phyloP scores from a whole-genome alignment of 768 basidiomycete genomes.

The Fibroporia radiculosa region DNA sequence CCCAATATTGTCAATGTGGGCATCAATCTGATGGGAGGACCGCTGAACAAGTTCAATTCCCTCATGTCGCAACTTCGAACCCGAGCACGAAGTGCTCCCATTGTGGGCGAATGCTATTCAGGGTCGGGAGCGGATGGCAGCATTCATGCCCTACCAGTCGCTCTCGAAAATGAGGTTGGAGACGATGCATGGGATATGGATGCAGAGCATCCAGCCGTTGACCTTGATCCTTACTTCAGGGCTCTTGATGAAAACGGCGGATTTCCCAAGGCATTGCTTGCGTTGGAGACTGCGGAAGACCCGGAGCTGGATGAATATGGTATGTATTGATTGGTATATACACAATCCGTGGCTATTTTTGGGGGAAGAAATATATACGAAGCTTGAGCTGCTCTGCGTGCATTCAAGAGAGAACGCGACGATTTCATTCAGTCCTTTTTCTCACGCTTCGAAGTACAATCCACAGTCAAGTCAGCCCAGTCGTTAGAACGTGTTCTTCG shows the following conservation, averaged over 20 bases:
- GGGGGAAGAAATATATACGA: neutral
- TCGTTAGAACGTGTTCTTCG: no score
- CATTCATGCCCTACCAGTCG: neutral
- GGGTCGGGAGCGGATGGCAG: neutral
- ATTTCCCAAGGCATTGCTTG: neutral
- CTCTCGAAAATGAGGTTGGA: neutral
- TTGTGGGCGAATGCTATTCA: slow-evolving; percentile 1
- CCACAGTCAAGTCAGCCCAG: no score
- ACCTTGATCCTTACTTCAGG: neutral
- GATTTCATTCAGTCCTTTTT: slow-evolving; percentile 5
- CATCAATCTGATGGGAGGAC: slow-evolving; percentile 13
- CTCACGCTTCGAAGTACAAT: no score
- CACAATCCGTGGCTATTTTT: neutral
- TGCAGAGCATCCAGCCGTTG: neutral
- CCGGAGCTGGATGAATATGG: neutral
- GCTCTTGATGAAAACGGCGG: slow-evolving; percentile 1
- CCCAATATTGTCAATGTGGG: slow-evolving; percentile 15
- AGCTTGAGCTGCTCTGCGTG: neutral
- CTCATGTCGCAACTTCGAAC: slow-evolving; percentile 13
- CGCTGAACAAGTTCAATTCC: slow-evolving; percentile 22
- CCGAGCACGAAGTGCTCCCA: slow-evolving; percentile 7
- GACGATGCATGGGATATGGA: neutral
- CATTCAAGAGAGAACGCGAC: no score
- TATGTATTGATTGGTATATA: neutral
- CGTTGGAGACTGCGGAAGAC: slow-evolving; percentile 5